Evolutionary conservation across 2,329 filamentous ascomycete species (phyloP).

Genomic region (Chaetomium olivaceum): DNA sequence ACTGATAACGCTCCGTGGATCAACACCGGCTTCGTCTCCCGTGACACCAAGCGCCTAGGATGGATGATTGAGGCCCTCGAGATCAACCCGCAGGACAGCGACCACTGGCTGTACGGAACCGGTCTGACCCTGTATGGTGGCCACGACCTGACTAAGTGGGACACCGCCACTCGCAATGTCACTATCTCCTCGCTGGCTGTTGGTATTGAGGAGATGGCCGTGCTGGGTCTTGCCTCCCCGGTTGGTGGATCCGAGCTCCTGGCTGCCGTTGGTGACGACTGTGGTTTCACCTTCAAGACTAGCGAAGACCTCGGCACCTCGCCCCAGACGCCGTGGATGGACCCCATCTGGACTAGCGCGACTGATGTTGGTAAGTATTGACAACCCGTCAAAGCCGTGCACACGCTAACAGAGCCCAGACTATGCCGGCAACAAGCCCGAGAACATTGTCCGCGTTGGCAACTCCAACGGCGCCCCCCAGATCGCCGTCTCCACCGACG

Average conservation of each 20-base stretch:
- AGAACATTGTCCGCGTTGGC: slow-evolving; percentile 53
- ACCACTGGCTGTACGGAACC: slow-evolving; percentile 63
- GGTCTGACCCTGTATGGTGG: slow-evolving; percentile 46
- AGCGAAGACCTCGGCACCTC: slow-evolving; percentile 43
- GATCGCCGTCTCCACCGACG: slow-evolving; percentile 51
- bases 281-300: slow-evolving; percentile 51
- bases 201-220: slow-evolving; percentile 56
- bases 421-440: slow-evolving; percentile 49
- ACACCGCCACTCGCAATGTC: slow-evolving; percentile 47
- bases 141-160: slow-evolving; percentile 58
- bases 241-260: slow-evolving; percentile 54
- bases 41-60: slow-evolving; percentile 53
- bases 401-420: slow-evolving; percentile 35
- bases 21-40: slow-evolving; percentile 49
- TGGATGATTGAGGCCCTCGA: slow-evolving; percentile 63
- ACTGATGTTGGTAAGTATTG: slow-evolving; percentile 42
- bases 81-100: slow-evolving; percentile 59
- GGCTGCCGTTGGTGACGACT: slow-evolving; percentile 53
- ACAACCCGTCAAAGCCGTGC: neutral
- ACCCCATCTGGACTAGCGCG: slow-evolving; percentile 49
- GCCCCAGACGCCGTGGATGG: slow-evolving; percentile 49
- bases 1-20: slow-evolving; percentile 56
- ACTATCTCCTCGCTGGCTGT: slow-evolving; percentile 53
- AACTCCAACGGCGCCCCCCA: slow-evolving; percentile 46
- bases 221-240: slow-evolving; percentile 51